A percentile compares a stretch with the other conserved stretches of the same genome.
Evolutionary conservation across 179 eudicot species (phyloP).

Genomic region (Actinidia chinensis): DNA sequence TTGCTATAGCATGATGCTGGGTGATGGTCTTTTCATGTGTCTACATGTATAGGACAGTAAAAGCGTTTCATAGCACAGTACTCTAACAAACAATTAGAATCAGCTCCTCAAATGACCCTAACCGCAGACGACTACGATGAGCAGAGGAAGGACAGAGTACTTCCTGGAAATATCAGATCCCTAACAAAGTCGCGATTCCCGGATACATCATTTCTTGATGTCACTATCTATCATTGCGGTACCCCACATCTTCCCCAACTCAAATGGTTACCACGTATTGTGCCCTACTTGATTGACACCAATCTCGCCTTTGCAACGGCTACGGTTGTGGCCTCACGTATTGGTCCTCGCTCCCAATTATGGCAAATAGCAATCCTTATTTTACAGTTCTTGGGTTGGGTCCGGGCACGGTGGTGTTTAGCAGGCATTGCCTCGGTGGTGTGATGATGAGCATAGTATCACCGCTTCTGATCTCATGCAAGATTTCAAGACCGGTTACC

Average conservation of each 20-base stretch:
- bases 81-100: neutral
- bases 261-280: slow-evolving; percentile 40
- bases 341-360: slow-evolving; percentile 54
- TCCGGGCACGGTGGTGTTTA: slow-evolving; percentile 34
- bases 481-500: slow-evolving; percentile 46
- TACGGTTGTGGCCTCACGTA: slow-evolving; percentile 46
- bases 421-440: slow-evolving; percentile 47
- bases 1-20: slow-evolving; percentile 46
- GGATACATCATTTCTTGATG: slow-evolving; percentile 29
- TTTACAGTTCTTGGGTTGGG: slow-evolving; percentile 44
- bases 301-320: slow-evolving; percentile 42
- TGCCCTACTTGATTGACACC: slow-evolving; percentile 37
- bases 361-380: slow-evolving; percentile 43
- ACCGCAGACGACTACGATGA: slow-evolving; percentile 23
- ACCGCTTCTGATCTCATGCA: slow-evolving; percentile 47
- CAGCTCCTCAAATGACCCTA: no score
- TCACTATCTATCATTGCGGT: slow-evolving; percentile 14
- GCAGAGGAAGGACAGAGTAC: slow-evolving; percentile 19
- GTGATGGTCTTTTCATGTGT: slow-evolving; percentile 44
- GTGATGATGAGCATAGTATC: slow-evolving; percentile 53
- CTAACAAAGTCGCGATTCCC: slow-evolving; percentile 14
- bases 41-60: slow-evolving; percentile 26
- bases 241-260: slow-evolving; percentile 36
- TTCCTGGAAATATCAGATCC: slow-evolving; percentile 39
- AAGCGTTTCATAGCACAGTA: slow-evolving; percentile 14